Evolutionary conservation across 768 basidiomycete genomes (phyloP), one percentile per base, ranked within the genome.

Genomic region (Guyanaporus albipodus): DNA sequence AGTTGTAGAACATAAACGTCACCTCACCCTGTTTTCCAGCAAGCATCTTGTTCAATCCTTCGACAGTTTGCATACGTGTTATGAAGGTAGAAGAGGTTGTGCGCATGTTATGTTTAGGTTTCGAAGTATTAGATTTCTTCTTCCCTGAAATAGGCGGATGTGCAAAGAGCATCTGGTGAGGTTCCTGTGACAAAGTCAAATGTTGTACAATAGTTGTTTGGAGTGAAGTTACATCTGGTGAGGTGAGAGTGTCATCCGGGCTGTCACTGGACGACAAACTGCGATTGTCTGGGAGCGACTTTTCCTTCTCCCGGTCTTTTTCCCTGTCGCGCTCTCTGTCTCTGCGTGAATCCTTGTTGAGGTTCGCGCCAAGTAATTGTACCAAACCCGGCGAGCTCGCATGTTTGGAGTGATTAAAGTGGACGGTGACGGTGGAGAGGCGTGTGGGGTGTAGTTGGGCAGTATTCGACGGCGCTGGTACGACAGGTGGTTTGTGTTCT

Each of bases 21-120:
- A 75, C 75, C 44, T 95, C 92, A n/a, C 90, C 91, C 48, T 86
- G 82, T 63, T 86, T 89, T 14, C 83, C 76, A 48, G 84, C 78
- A 22, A 95, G 73, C 12, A 72, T 72, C 67, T 82, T 87, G 23
- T 73, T 75, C 46, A 91, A 68, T 36, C 86, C 88, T 61, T 96
- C 93, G 33, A 78, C 73, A 45, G 78, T 83, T 56, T 95, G 91
- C 38, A 92, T 72, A 24, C 93, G 80, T 3, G 89, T 86, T 53
- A 97, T 87, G 66, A 97, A 97, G 2, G 89, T 89, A 19, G 94
- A 95, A 6, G 86, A 91, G 2, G 91, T 92, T 0, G 91, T 91
- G 44, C 87, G 78, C 54, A 96, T 83, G 58, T 87, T 95, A 55
- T 91, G 90, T 64, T 90, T 94, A n/a, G 92, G 91, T 26, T 88